Evolutionary conservation across 2,329 filamentous ascomycete species (phyloP), one percentile per base, ranked within the genome.

Genomic region (Pseudomassariella vexata): DNA sequence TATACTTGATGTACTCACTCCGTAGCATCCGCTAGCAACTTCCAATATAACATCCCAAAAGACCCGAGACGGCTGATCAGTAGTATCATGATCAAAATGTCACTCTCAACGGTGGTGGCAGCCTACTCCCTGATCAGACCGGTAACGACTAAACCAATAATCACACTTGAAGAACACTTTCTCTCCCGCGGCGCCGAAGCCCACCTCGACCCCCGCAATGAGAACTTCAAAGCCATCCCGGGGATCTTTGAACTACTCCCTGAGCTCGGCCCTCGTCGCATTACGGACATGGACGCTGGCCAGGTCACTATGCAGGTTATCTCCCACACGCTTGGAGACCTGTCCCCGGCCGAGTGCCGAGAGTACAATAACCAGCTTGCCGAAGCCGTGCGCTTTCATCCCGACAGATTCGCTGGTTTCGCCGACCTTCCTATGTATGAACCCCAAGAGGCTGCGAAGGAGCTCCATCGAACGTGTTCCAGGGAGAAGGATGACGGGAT

Each of bases 311-410:
- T 36, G 28, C 29, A 36, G 14, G 34, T 32, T 9, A 32, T 32
- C 17, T 36, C 34, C 19, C 34, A 36, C 29, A 29, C 15, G 5
- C 34, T 29, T 10, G 22, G 23, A 23, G 23, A 32, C 19, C 19
- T 31, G 12, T 32, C 34, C n/a, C 18, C 34, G 8, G 24, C 18
- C 11, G 7, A n/a, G 22, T 36, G 34, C 12, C 22, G 18, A 4
- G 29, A 25, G 18, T 25, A 19, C 28, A 36, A 36, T 12, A 20
- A 36, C 20, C 23, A 36, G 29, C 34, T 36, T 6, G 28, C 34
- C 23, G 23, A 15, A 10, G 29, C 34, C 20, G 29, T 36, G 10
- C 24, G 23, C 3, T 9, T 19, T 3, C 17, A 27, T 9, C 34
- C 29, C 14, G 28, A 7, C 15, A 21, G 34, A 8, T 32, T 32